A percentile compares a stretch with the other conserved stretches of the same genome.
Conservation (phyloP, 1,284 basidiomycete genomes). For the Heterobasidion parviporum region DNA sequence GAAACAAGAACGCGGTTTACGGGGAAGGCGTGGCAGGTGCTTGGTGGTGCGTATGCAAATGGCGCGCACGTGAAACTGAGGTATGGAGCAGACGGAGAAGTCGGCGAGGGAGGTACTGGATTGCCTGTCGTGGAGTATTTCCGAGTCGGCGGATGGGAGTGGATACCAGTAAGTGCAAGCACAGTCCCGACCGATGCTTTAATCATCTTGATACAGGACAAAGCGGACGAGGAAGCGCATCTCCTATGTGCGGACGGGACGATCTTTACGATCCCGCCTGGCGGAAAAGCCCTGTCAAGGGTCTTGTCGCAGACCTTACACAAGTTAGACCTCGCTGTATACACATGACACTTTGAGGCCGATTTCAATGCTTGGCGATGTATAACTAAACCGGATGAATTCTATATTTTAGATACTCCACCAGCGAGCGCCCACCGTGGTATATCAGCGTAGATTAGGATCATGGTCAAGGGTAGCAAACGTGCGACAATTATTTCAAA, state of each 20-base stretch:
- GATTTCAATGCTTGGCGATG: too few species aligned
- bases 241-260: constrained; percentile 70
- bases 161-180: constrained; percentile 60
- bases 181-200: background rate
- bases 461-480: too few species aligned
- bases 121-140: constrained; percentile 71
- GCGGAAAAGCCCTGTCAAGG: constrained; percentile 46
- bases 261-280: constrained; percentile 47
- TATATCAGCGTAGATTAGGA: too few species aligned
- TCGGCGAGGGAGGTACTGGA: constrained; percentile 35
- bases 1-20: constrained; percentile 37
- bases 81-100: constrained; percentile 43
- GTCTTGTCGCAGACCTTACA: constrained; percentile 24
- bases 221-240: constrained; percentile 48
- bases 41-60: constrained; percentile 64
- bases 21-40: constrained; percentile 37
- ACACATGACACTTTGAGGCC: constrained; percentile 16
- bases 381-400: too few species aligned
- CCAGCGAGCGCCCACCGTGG: too few species aligned
- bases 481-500: too few species aligned
- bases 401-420: too few species aligned
- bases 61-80: constrained; percentile 62
- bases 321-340: constrained; percentile 35
- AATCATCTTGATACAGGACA: constrained; percentile 31
- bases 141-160: constrained; percentile 76